Evolutionary conservation across 805 yeast species (phyloP), one percentile per base, ranked within the genome.

Genomic region (Starmerella bombicola): DNA sequence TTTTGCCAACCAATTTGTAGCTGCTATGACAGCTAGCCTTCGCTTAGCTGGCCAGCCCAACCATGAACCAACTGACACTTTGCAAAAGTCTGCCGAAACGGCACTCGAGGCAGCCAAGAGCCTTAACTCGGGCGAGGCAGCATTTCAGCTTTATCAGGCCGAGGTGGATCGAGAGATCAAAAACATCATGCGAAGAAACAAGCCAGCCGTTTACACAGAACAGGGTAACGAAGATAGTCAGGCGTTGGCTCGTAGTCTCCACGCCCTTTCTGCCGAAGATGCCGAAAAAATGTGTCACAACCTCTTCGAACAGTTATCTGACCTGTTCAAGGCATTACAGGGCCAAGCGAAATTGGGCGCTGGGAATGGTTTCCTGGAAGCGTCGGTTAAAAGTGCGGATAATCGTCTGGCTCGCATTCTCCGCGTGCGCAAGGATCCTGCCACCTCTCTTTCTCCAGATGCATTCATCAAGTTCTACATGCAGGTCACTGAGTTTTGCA

Each of bases 381-480:
- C 70, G 41, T 76, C 83, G 1, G 78, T 84, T 10, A 78, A 76
- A 37, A 66, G 22, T 67, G 85, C 8, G 0, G 95, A 86, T 52
- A 64, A 73, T 4, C 67, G 97, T 43, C 66, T 86, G 62, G 78
- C 83, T 15, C 81, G 80, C 53, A 71, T 91, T 13, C 68, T 86
- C 12, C 71, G 73, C 40, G 93, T 82, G 5, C 69, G 97, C 47
- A 73, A 78, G 55, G 84, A 79, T 32, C 74, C 80, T 47, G 75
- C 74, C 12, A 71, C 82, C 0, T 68, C 66, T 30, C 57, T 77
- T 18, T 59, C 78, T 3, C 64, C 73, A 7, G 69, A 70, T n/a
- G 71, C 69, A 48, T 86, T 85, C 60, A 54, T 82, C 35, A 64
- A 75, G 43, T 69, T 83, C 38, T 83, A 76, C 58, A 66, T 79